Evolutionary conservation across 139 green algal genomes (phyloP).

Genomic region (Coelastrella sp.): DNA sequence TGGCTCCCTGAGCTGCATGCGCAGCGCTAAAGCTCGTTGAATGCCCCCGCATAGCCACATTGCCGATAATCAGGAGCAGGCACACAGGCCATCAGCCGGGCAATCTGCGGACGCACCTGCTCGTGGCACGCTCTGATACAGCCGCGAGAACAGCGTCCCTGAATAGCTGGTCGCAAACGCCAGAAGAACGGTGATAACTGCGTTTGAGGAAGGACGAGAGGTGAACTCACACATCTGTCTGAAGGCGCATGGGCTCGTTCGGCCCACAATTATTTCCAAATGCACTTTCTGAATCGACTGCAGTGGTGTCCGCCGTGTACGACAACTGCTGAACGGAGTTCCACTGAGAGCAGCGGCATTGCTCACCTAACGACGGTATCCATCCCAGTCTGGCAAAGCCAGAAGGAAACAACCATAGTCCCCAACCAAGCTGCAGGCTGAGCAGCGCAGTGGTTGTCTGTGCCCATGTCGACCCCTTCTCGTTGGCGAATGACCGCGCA

Average conservation of each 20-base stretch:
- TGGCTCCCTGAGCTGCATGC: too few relatives aligned
- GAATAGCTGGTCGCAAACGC: conserved; percentile 50
- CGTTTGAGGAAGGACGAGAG: neutral
- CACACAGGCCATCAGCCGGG: neutral
- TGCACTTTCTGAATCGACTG: too few relatives aligned
- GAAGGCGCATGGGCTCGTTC: neutral
- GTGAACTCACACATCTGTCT: neutral
- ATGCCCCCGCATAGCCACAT: too few relatives aligned
- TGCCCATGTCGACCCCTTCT: conserved; percentile 19
- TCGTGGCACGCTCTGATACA: conserved; percentile 46
- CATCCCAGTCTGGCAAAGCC: conserved; percentile 51
- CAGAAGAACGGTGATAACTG: conserved; percentile 15
- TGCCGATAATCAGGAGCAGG: neutral
- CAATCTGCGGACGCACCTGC: conserved; percentile 17
- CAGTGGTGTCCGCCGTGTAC: too few relatives aligned
- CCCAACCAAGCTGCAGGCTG: conserved; percentile 55
- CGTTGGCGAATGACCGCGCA: neutral
- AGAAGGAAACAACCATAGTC: conserved; percentile 57
- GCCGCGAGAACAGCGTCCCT: conserved; percentile 49
- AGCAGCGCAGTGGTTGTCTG: conserved; percentile 50
- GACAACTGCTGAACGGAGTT: too few relatives aligned
- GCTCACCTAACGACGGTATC: neutral
- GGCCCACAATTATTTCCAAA: too few relatives aligned
- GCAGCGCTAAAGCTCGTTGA: too few relatives aligned
- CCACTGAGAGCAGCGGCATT: neutral